Base-by-base conservation (phyloP, 768 basidiomycete species). In the Tylopilus felleus region DNA sequence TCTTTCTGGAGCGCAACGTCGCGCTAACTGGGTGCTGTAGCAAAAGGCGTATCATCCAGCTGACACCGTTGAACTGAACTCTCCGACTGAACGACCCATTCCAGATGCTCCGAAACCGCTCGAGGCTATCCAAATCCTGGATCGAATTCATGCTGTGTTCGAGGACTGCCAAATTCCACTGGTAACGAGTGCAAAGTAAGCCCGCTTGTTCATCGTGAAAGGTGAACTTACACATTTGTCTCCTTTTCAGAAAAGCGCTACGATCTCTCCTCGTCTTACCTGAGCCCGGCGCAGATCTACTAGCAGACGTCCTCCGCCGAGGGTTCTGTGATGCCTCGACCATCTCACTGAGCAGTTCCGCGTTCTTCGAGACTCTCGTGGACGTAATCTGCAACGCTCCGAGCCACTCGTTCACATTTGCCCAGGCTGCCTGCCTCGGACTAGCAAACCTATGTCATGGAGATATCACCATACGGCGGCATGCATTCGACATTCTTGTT, bases 391-490 rank as follows among this genome's bases (percentile, higher is more conserved):
- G 81, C 65, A 78, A 75, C 21, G 63, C 63, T 13, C 75, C 79
- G 22, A 68, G 66, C 25, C 87, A 84, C 63, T 75, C 77, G 45
- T 90, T 88, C 67, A 79, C 80, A 5, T 89, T 93, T 63, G 76
- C 84, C 23, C 92, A 96, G 64, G 74, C 83, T 14, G 78, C 82
- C 22, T 92, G 85, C 62, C 76, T 96, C 14, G 89, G 87, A 3
- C 72, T 97, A 19, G 85, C 89, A 19, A 97, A 97, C 70, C 79
- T 98, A 10, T 86, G 89, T 29, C 88, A 95, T 66, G 80, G 83
- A 4, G 76, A 80, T 22, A 58, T 77, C 8, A 72, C 76, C 19
- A 82, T 87, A 44, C 85, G 94, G 12, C 78, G 79, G n/a, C 80
- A 80, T 42, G 87, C 95, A 1, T 89, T 94, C 68, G 78, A 84